phyloP scores from a whole-genome alignment of 1,139 yeast genomes.

The Taphrina deformans region DNA sequence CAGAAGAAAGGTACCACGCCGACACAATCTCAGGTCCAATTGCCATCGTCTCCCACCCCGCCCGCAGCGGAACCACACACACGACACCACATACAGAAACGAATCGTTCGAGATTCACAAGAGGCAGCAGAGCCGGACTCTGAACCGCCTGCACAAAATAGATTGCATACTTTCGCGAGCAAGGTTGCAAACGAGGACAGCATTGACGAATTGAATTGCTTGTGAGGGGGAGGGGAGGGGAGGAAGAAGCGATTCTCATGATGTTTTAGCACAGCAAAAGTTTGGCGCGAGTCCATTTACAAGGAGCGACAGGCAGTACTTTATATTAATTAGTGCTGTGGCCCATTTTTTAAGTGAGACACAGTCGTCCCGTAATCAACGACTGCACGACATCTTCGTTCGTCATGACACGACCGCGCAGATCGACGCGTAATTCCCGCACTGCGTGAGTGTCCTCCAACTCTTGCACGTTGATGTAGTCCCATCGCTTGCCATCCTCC shows the following conservation, averaged over 20 bases:
- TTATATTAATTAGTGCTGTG: neutral
- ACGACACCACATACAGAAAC: neutral
- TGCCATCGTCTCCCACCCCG: neutral
- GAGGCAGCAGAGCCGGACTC: slow-evolving; percentile 2
- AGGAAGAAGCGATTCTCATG: neutral
- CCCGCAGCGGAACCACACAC: neutral
- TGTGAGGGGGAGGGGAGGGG: too few species aligned
- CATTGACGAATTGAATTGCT: slow-evolving; percentile 5
- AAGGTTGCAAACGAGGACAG: slow-evolving; percentile 11
- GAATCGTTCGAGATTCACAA: neutral
- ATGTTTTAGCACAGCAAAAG: neutral
- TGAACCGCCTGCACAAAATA: neutral
- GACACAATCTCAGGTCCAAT: neutral
- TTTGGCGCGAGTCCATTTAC: neutral
- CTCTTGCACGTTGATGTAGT: slow-evolving; percentile 8
- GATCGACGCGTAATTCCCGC: neutral
- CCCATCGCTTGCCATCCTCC: slow-evolving; percentile 21
- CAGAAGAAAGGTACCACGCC: neutral
- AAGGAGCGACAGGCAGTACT: neutral
- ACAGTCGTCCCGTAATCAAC: slow-evolving; percentile 23
- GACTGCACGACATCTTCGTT: slow-evolving; percentile 32
- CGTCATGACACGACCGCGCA: slow-evolving; percentile 12
- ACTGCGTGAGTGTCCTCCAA: neutral
- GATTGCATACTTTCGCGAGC: neutral
- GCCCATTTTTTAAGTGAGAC: neutral